phyloP scores from a whole-genome alignment of 129 eudicot species.

The Helianthus tuberosus region DNA sequence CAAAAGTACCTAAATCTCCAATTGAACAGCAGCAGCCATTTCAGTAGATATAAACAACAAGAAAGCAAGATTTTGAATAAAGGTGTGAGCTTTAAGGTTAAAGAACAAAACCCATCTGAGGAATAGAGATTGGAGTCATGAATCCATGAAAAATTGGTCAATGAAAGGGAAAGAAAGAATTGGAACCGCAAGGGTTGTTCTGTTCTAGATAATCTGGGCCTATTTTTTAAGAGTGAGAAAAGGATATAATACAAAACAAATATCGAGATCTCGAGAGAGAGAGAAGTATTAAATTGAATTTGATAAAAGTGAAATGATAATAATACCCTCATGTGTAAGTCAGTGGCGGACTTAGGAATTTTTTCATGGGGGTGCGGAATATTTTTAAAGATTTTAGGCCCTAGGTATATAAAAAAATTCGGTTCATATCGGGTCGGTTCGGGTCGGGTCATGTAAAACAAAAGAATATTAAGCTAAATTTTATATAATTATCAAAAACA shows the following conservation, averaged over 20 bases:
- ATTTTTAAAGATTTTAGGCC: too few species aligned
- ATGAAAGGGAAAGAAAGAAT: background rate
- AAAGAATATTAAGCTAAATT: too few species aligned
- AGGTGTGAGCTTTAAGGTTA: background rate
- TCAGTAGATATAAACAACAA: background rate
- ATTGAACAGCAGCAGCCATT: conserved; percentile 34
- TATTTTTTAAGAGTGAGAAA: background rate
- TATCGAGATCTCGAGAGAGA: conserved; percentile 3
- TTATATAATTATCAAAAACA: too few species aligned
- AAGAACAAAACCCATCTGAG: conserved; percentile 10
- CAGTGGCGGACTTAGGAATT: too few species aligned
- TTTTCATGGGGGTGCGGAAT: too few species aligned
- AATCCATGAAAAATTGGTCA: too few species aligned
- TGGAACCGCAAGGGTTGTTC: conserved; percentile 2
- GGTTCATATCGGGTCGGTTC: too few species aligned
- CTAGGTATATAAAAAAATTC: too few species aligned
- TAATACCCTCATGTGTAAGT: background rate
- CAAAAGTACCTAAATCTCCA: conserved; percentile 27
- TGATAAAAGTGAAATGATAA: background rate
- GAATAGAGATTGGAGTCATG: too few species aligned
- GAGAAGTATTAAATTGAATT: conserved; percentile 26
- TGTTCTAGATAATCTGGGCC: too few species aligned
- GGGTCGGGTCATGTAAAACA: too few species aligned
- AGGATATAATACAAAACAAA: conserved; percentile 4
- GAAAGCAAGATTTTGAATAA: background rate